Percentiles rank a stretch among this genome's conserved stretches.
Conservation (phyloP, 2,329 filamentous ascomycete species). For the Cercospora sp. region DNA sequence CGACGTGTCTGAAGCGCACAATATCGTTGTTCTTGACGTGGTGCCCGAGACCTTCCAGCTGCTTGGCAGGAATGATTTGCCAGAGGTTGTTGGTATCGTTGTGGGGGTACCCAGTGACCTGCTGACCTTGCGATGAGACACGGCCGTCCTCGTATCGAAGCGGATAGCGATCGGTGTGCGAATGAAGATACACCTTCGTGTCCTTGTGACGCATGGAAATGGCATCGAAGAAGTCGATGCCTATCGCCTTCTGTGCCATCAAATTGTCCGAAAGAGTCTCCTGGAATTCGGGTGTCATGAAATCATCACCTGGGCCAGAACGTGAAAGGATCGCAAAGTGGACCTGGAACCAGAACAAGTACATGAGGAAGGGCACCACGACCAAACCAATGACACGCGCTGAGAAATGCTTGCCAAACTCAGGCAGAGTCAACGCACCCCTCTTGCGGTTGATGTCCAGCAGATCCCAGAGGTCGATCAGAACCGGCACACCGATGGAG, state of each 20-base stretch:
- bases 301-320: constrained; percentile 94
- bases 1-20: constrained; percentile 81
- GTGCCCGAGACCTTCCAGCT: constrained; percentile 58
- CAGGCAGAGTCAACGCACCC: constrained; percentile 74
- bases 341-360: constrained; percentile 99
- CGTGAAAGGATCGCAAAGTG: constrained; percentile 87
- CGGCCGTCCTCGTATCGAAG: constrained; percentile 95
- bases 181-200: constrained; percentile 94
- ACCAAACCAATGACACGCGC: constrained; percentile 86
- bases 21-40: constrained; percentile 80
- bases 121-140: constrained; percentile 93
- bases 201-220: constrained; percentile 94
- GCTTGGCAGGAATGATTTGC: constrained; percentile 76
- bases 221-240: constrained; percentile 85
- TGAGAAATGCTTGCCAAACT: constrained; percentile 86
- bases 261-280: constrained; percentile 93
- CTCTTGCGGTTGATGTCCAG: constrained; percentile 83
- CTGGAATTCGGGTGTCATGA: constrained; percentile 98
- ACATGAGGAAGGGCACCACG: constrained; percentile 91
- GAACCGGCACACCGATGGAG: constrained; percentile 89
- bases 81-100: constrained; percentile 99
- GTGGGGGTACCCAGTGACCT: constrained; percentile 96
- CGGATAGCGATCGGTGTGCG: constrained; percentile 84
- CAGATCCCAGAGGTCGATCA: constrained; percentile 93
- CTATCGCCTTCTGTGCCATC: constrained; percentile 83